phyloP scores from a whole-genome alignment of 768 basidiomycete species.

The Naganishia antarctica region DNA sequence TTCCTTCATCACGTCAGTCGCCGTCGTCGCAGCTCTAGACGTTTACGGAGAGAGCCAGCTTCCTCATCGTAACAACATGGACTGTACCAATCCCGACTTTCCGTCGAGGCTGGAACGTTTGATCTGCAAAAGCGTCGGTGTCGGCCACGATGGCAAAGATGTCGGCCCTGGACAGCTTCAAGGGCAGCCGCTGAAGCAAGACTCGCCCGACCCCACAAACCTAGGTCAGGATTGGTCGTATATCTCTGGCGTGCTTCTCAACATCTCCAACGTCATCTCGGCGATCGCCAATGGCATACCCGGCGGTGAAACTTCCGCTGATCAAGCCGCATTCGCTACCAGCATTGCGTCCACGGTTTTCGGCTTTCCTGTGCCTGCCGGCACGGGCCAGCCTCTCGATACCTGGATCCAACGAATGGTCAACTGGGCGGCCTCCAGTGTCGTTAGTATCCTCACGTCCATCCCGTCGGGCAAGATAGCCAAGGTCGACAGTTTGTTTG shows the following conservation, averaged over 20 bases:
- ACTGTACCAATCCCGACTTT: slow-evolving; percentile 15
- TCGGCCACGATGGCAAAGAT: neutral
- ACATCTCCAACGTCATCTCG: neutral
- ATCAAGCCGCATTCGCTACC: slow-evolving; percentile 5
- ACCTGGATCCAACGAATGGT: slow-evolving; percentile 1
- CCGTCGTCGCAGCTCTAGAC: neutral
- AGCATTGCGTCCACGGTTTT: slow-evolving; percentile 3
- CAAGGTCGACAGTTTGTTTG: neutral
- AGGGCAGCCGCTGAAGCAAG: neutral
- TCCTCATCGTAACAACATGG: slow-evolving; percentile 6
- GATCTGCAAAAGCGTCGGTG: neutral
- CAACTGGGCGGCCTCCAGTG: neutral
- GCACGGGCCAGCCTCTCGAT: neutral
- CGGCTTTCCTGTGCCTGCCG: neutral
- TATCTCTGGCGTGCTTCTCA: neutral
- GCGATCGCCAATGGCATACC: slow-evolving; percentile 1
- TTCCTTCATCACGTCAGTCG: slow-evolving; percentile 7
- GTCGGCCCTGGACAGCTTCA: neutral
- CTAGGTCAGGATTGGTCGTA: neutral
- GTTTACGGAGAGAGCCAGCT: neutral
- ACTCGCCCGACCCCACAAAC: neutral
- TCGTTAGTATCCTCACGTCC: neutral
- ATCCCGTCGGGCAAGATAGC: neutral
- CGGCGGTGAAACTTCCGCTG: neutral
- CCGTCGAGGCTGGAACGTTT: neutral